Evolutionary conservation across 257 asterid species (phyloP).

Genomic region (Perilla frutescens): DNA sequence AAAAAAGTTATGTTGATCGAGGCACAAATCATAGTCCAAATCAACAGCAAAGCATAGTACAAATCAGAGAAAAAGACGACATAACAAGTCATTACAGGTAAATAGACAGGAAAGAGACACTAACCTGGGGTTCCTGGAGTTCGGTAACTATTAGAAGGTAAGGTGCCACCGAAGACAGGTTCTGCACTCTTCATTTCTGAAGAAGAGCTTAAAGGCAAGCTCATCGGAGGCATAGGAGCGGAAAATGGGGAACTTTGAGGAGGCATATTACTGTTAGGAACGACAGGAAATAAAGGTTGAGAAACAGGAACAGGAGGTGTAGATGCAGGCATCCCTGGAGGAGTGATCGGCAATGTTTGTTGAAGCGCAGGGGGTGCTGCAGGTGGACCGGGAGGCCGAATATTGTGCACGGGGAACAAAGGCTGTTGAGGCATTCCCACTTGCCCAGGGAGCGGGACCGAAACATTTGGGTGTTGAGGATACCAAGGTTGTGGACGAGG

Average conservation of each 20-base stretch:
- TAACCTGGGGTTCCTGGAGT: slow-evolving; percentile 55
- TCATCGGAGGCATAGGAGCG: slow-evolving; percentile 50
- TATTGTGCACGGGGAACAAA: slow-evolving; percentile 81
- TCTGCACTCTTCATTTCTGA: slow-evolving; percentile 30
- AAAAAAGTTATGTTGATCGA: not conserved
- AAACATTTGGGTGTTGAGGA: slow-evolving; percentile 66
- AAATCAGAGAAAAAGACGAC: not conserved
- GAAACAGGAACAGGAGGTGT: slow-evolving; percentile 57
- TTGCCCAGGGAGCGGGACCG: slow-evolving; percentile 69
- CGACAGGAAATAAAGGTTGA: slow-evolving; percentile 43
- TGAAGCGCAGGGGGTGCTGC: slow-evolving; percentile 54
- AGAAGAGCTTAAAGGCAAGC: slow-evolving; percentile 39
- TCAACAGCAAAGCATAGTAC: not conserved
- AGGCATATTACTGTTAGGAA: slow-evolving; percentile 49
- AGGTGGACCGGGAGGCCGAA: slow-evolving; percentile 59
- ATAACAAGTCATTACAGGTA: not conserved
- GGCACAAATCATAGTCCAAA: not conserved
- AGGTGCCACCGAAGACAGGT: slow-evolving; percentile 24
- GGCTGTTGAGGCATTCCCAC: slow-evolving; percentile 79
- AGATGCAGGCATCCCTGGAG: slow-evolving; percentile 67
- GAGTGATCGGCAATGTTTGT: slow-evolving; percentile 55
- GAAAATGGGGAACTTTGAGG: slow-evolving; percentile 64
- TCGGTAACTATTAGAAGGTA: slow-evolving; percentile 24
- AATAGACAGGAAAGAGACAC: slow-evolving; percentile 22
- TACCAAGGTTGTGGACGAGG: slow-evolving; percentile 86